Evolutionary conservation across 73 alveolate species (phyloP).

Genomic region (Paramecium bursaria): DNA sequence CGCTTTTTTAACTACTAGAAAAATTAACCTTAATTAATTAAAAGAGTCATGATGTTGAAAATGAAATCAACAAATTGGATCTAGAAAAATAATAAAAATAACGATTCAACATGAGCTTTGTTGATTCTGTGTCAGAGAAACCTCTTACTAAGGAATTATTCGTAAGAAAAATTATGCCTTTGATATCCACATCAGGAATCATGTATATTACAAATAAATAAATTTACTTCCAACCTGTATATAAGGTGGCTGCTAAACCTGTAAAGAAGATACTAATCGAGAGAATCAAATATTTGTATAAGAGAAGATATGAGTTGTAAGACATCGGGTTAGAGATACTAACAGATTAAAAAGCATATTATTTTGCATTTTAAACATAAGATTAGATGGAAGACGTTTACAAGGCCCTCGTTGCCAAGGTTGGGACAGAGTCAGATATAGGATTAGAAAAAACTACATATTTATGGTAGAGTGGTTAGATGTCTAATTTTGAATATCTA

Average conservation of each 20-base stretch:
- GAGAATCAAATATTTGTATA: slow-evolving; percentile 82
- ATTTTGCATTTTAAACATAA: slow-evolving; percentile 85
- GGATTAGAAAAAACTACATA: slow-evolving; percentile 89
- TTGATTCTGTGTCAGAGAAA: slow-evolving; percentile 92
- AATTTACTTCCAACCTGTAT: slow-evolving; percentile 94
- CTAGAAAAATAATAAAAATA: slow-evolving; percentile 62
- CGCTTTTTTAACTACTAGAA: slow-evolving; percentile 45
- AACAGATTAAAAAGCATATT: slow-evolving; percentile 79
- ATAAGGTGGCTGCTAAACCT: slow-evolving; percentile 87
- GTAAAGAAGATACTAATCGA: slow-evolving; percentile 83
- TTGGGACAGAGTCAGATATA: slow-evolving; percentile 82
- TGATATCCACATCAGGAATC: slow-evolving; percentile 88
- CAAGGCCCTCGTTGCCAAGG: slow-evolving; percentile 81
- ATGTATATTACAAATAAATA: slow-evolving; percentile 91
- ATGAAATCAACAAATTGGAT: slow-evolving; percentile 22
- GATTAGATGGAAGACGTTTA: slow-evolving; percentile 91
- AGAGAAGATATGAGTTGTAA: slow-evolving; percentile 89
- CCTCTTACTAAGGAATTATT: slow-evolving; percentile 83
- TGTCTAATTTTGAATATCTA: slow-evolving; percentile 92
- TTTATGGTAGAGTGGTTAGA: slow-evolving; percentile 92
- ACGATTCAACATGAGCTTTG: slow-evolving; percentile 91
- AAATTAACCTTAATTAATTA: background rate
- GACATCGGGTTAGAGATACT: slow-evolving; percentile 94
- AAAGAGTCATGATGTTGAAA: slow-evolving; percentile 60
- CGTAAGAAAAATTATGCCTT: slow-evolving; percentile 93